Evolutionary conservation across 805 yeast genomes (phyloP).

Genomic region (Metschnikowia cerradonensis): DNA sequence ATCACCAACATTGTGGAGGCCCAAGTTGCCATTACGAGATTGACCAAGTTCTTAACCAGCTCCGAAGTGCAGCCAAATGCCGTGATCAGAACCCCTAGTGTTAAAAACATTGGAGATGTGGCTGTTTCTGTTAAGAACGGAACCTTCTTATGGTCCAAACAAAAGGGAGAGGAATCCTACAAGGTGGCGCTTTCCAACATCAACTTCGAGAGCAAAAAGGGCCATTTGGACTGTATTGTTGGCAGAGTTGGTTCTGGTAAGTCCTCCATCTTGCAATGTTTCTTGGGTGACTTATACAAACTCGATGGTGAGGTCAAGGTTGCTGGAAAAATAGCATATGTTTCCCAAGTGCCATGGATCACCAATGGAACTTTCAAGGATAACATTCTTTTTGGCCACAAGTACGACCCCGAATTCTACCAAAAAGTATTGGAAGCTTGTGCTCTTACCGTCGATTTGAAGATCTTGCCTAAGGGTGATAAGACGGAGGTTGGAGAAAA

Average conservation of each 20-base stretch:
- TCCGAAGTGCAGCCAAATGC: constrained; percentile 84
- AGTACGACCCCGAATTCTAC: constrained; percentile 77
- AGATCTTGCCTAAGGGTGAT: constrained; percentile 83
- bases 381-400: constrained; percentile 86
- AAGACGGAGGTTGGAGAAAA: constrained; percentile 93
- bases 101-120: constrained; percentile 56
- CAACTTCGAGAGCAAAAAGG: constrained; percentile 61
- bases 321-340: constrained; percentile 82
- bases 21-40: constrained; percentile 74
- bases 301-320: constrained; percentile 66
- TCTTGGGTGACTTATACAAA: constrained; percentile 79
- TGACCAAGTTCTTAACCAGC: constrained; percentile 65
- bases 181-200: constrained; percentile 65
- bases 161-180: constrained; percentile 51
- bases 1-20: constrained; percentile 85
- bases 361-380: constrained; percentile 92
- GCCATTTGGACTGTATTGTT: constrained; percentile 78
- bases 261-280: constrained; percentile 72
- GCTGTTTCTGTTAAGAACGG: constrained; percentile 61
- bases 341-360: constrained; percentile 94
- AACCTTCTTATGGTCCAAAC: constrained; percentile 75
- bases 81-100: constrained; percentile 50
- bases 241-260: constrained; percentile 92
- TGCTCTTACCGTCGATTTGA: constrained; percentile 76
- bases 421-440: constrained; percentile 80